phyloP scores from a whole-genome alignment of 768 basidiomycete genomes.

The Xerocomellus amylosporus region DNA sequence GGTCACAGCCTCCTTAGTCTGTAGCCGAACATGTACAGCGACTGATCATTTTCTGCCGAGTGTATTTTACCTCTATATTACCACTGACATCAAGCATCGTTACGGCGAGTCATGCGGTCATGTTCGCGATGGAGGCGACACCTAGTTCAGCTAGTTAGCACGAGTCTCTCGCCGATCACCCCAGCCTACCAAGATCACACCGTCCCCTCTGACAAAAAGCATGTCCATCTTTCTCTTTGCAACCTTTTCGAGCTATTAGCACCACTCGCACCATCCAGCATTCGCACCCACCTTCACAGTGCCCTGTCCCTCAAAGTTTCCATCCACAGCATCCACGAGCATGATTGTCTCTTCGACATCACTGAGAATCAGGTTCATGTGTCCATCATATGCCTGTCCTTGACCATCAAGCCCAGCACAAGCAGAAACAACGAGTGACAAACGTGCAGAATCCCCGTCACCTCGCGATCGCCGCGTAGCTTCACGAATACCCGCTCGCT shows the following conservation, averaged over 20 bases:
- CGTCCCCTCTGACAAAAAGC: slow-evolving; percentile 97
- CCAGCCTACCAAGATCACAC: slow-evolving; percentile 83
- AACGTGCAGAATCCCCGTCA: slow-evolving; percentile 91
- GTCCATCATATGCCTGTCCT: slow-evolving; percentile 95
- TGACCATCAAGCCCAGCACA: slow-evolving; percentile 6
- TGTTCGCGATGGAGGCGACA: slow-evolving; percentile 77
- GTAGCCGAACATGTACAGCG: not conserved
- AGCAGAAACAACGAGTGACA: slow-evolving; percentile 27
- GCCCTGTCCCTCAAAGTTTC: slow-evolving; percentile 50
- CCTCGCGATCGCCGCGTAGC: slow-evolving; percentile 88
- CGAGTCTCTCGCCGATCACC: not conserved
- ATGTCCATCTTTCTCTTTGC: slow-evolving; percentile 95
- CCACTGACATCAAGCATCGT: slow-evolving; percentile 2
- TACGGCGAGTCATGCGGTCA: slow-evolving; percentile 35
- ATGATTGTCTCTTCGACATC: slow-evolving; percentile 98
- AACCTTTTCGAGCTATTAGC: slow-evolving; percentile 47
- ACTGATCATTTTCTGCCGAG: not conserved
- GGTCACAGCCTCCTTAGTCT: slow-evolving; percentile 3
- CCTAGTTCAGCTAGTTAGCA: slow-evolving; percentile 42
- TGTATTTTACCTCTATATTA: slow-evolving; percentile 1
- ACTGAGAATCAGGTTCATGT: slow-evolving; percentile 98
- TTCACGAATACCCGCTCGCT: slow-evolving; percentile 99
- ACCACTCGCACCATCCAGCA: not conserved
- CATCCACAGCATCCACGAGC: slow-evolving; percentile 85
- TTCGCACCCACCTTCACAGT: slow-evolving; percentile 61